Evolutionary conservation across 2,329 filamentous ascomycete species (phyloP), one percentile per base, ranked within the genome.

Genomic region (Pyrenophora teres): DNA sequence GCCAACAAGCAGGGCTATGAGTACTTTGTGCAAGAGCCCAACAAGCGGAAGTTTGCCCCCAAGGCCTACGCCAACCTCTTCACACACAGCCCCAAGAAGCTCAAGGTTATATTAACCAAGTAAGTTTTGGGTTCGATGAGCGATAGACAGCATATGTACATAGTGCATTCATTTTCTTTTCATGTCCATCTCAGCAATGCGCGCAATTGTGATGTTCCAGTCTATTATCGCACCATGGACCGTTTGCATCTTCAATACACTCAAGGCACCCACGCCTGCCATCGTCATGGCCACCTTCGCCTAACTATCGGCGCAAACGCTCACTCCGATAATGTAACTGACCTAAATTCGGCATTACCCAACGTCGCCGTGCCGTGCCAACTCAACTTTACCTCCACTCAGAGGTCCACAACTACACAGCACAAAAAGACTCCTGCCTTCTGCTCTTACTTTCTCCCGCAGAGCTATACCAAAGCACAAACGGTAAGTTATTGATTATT

Each of bases 11-110:
- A 99, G 77, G 94, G 95, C 31, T 99, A 99, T 74, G 93, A 99
- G 74, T 99, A 96, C 77, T 97, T 94, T 74, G 92, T 99, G 19
- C 94, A 97, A 81, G 94, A 97, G 78, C 93, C 94, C 31, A 95
- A 97, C 70, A 85, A 86, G 76, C 86, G 94, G 71, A 89, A 87
- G 70, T 87, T 97, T 67, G 80, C 86, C 13, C 90, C 92, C 55
- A 99, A 99, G 85, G 89, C 90, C 9, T 99, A 99, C 75, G 93
- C 94, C 55, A 95, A 96, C 77, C 96, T 97, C 80, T 99, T 97
- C 77, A 72, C 92, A 59, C 92, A 95, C 80, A 86, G 86, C 57
- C 80, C 89, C 10, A 87, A 85, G 76, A 94, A 93, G 83, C 80
- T 97, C 74, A 97, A 97, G 60, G 81, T 87, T 57, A 82, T 93